Evolutionary conservation across 768 basidiomycete genomes (phyloP).

Genomic region (Mycena leptocephala): DNA sequence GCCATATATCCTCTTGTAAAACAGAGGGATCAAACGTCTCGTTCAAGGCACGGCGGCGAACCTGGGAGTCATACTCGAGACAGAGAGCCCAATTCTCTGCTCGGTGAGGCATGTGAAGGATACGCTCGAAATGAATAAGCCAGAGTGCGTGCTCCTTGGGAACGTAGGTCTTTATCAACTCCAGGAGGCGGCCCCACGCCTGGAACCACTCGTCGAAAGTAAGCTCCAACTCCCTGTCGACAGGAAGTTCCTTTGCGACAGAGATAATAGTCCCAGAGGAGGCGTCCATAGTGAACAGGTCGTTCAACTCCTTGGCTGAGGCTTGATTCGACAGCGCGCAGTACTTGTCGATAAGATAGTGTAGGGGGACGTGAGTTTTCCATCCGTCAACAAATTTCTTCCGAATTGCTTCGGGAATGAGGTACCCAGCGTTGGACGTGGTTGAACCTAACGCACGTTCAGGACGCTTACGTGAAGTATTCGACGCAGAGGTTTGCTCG

Average conservation of each 20-base stretch:
- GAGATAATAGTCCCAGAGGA: conserved; percentile 21
- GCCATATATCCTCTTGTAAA: conserved; percentile 28
- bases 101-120: conserved; percentile 19
- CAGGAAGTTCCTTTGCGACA: conserved; percentile 19
- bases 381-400: conserved; percentile 34
- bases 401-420: conserved; percentile 31
- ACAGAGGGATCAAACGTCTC: conserved; percentile 18
- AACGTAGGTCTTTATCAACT: conserved; percentile 27
- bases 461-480: neutral
- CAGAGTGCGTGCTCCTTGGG: conserved; percentile 27
- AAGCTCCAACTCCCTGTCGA: conserved; percentile 29
- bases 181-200: conserved; percentile 36
- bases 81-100: conserved; percentile 30
- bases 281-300: neutral
- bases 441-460: neutral
- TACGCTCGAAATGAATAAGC: conserved; percentile 32
- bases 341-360: conserved; percentile 35
- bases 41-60: conserved; percentile 23
- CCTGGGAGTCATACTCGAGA: conserved; percentile 34
- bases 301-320: neutral
- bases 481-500: neutral
- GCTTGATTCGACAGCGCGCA: conserved; percentile 14
- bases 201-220: conserved; percentile 43
- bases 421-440: neutral
- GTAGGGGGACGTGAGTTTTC: conserved; percentile 37